These are phyloP conservation scores for Lycium ferocissimum DNA, from an alignment of 257 asterid species.

Conservation along the genomic window DNA sequence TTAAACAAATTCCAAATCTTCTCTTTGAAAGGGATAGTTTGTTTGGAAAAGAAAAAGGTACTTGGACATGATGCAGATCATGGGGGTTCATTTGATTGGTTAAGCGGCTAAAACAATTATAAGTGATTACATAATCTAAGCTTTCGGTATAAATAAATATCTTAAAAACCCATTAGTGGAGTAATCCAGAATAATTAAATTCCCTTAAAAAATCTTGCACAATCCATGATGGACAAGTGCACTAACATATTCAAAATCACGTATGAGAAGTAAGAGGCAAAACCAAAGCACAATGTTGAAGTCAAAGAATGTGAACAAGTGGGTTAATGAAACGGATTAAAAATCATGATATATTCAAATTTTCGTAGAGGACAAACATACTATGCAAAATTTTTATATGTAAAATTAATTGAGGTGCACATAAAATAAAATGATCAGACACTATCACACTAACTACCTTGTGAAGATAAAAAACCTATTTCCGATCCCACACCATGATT, in stretches of 20 bases:
- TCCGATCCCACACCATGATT: too few species aligned
- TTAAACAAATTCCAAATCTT: neutral
- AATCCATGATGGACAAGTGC: neutral
- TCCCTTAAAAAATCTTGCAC: neutral
- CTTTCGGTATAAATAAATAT: neutral
- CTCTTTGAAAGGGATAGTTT: slow-evolving; percentile 4
- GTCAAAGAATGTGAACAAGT: neutral
- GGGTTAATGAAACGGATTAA: neutral
- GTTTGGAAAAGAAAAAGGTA: neutral
- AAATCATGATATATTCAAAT: too few species aligned
- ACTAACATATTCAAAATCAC: too few species aligned
- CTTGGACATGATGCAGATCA: neutral
- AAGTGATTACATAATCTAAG: slow-evolving; percentile 9
- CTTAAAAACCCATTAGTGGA: too few species aligned
- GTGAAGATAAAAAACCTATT: too few species aligned
- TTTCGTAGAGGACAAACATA: too few species aligned
- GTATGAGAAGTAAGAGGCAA: too few species aligned
- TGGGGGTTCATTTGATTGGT: slow-evolving; percentile 9
- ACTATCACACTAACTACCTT: too few species aligned
- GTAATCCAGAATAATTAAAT: neutral
- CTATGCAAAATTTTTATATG: too few species aligned
- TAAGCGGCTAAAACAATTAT: slow-evolving; percentile 24
- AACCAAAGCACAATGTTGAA: too few species aligned
- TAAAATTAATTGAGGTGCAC: too few species aligned
- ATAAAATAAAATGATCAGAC: too few species aligned